A percentile compares a stretch with the other conserved stretches of the same genome.
These are phyloP conservation scores for Sorghum bicolor DNA, from an alignment of 176 grass and related monocot genomes.

Conservation along the genomic window DNA sequence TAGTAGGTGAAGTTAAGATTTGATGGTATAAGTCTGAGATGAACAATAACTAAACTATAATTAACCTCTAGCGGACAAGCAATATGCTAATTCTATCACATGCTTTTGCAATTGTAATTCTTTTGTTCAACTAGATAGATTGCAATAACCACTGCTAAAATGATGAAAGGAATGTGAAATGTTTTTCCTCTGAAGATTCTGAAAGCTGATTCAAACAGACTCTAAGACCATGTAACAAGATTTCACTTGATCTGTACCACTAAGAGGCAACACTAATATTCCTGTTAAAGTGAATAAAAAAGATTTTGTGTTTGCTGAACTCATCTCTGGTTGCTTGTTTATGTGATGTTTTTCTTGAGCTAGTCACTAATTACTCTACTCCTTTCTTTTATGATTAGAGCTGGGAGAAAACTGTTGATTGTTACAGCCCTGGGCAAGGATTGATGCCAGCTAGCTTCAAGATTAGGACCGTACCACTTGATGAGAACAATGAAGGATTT, in stretches of 20 bases:
- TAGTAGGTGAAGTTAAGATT: not conserved
- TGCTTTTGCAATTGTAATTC: not conserved
- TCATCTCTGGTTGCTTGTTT: conserved; percentile 4
- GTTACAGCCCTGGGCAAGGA: conserved; percentile 85
- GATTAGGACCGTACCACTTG: conserved; percentile 57
- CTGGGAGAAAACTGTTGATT: conserved; percentile 90
- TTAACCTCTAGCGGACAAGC: not conserved
- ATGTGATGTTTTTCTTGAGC: not conserved
- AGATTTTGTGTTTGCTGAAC: not conserved
- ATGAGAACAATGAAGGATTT: conserved; percentile 67
- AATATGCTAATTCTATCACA: not conserved
- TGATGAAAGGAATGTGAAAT: conserved; percentile 14
- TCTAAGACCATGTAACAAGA: not conserved
- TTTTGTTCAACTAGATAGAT: not conserved
- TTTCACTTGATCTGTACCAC: not conserved
- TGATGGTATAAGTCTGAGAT: not conserved
- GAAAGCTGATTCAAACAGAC: conserved; percentile 12
- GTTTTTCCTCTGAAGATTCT: not conserved
- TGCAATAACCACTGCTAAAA: not conserved
- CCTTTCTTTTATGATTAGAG: conserved; percentile 58
- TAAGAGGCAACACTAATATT: not conserved
- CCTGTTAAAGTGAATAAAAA: not conserved
- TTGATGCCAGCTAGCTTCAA: conserved; percentile 90
- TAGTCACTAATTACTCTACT: not conserved
- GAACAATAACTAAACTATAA: not conserved